These are phyloP conservation scores for Ophiocordyceps camponoti-rufipedis DNA, from an alignment of 2,329 filamentous ascomycete species.

Conservation along the genomic window DNA sequence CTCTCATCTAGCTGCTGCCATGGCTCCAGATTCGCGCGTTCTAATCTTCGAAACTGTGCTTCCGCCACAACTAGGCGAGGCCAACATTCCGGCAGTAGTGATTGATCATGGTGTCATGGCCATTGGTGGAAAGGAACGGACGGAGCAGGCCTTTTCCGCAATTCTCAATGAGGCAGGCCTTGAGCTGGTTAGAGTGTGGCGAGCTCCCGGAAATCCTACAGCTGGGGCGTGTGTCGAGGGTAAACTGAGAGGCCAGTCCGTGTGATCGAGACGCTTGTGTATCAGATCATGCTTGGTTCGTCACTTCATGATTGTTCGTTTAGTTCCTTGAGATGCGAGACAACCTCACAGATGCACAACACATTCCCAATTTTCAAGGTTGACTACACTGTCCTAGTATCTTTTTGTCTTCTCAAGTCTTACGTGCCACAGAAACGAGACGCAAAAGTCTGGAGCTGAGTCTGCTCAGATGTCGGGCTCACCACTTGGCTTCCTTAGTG, in stretches of 20 bases:
- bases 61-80: conserved; percentile 10
- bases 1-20: conserved; percentile 9
- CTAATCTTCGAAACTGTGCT: conserved; percentile 16
- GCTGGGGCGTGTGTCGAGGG: conserved; percentile 9
- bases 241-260: conserved; percentile 3
- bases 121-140: conserved; percentile 16
- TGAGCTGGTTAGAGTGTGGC: conserved; percentile 11
- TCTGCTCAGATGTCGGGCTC: conserved; percentile 6
- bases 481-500: conserved; percentile 41
- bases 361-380: no score
- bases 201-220: conserved; percentile 1
- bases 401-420: not conserved
- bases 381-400: not conserved
- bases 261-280: not conserved
- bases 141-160: conserved; percentile 9
- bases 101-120: conserved; percentile 14
- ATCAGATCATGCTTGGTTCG: no score
- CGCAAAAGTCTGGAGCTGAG: no score
- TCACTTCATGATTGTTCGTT: no score
- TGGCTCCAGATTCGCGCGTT: conserved; percentile 10
- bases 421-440: not conserved
- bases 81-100: conserved; percentile 11
- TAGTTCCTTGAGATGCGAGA: no score
- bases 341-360: no score
- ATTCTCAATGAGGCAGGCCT: conserved; percentile 12